phyloP scores from a whole-genome alignment of 306 rosid species.

The Medicago truncatula region DNA sequence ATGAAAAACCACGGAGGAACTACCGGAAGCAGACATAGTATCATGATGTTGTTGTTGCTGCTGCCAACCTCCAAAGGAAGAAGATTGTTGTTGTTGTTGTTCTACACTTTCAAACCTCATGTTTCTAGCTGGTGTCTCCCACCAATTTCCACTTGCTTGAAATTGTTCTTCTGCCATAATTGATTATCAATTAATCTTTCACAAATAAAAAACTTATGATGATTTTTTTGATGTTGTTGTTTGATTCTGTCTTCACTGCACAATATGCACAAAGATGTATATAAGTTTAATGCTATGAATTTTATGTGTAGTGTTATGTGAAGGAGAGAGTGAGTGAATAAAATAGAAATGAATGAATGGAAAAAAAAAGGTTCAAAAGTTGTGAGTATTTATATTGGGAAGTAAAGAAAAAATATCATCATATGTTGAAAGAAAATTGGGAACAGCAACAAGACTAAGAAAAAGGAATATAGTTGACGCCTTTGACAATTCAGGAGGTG shows the following conservation, averaged over 20 bases:
- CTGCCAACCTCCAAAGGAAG: constrained; percentile 68
- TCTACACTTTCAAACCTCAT: constrained; percentile 68
- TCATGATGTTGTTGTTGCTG: constrained; percentile 41
- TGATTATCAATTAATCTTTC: neutral
- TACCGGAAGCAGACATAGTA: constrained; percentile 50
- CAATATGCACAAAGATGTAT: neutral
- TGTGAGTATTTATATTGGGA: constrained; percentile 62
- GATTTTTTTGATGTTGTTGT: neutral
- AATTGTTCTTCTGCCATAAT: constrained; percentile 83
- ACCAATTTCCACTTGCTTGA: constrained; percentile 80
- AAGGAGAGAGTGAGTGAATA: constrained; percentile 27
- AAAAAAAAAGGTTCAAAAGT: constrained; percentile 61
- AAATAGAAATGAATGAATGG: constrained; percentile 53
- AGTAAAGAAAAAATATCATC: constrained; percentile 29
- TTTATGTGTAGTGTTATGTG: neutral
- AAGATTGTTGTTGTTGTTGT: constrained; percentile 57
- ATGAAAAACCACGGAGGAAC: constrained; percentile 62
- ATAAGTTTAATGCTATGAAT: neutral
- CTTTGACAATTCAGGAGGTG: constrained; percentile 52
- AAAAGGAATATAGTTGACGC: constrained; percentile 64
- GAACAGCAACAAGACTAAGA: constrained; percentile 41
- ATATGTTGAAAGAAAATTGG: constrained; percentile 10
- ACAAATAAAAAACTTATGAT: neutral
- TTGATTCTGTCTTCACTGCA: constrained; percentile 1
- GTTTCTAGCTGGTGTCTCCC: constrained; percentile 72